These are phyloP conservation scores for Acer negundo DNA, from an alignment of 345 rosid species.

Conservation along the genomic window DNA sequence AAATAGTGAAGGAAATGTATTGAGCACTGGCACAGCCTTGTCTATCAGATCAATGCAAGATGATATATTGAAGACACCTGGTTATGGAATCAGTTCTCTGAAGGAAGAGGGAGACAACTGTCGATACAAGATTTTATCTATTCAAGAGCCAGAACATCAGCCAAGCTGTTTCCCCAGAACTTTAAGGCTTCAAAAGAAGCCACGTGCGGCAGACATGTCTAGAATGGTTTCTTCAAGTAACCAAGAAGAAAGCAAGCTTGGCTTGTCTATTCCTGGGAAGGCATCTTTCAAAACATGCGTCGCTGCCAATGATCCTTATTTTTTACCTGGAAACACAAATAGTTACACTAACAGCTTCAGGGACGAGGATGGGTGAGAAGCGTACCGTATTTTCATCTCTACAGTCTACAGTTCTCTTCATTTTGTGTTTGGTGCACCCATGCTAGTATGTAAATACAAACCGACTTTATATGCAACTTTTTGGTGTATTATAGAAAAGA, in stretches of 20 bases:
- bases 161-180: slow-evolving; percentile 45
- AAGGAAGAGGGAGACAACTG: slow-evolving; percentile 28
- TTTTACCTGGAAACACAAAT: slow-evolving; percentile 24
- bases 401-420: background rate
- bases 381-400: slow-evolving; percentile 1
- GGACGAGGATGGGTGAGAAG: slow-evolving; percentile 42
- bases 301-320: slow-evolving; percentile 23
- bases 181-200: slow-evolving; percentile 37
- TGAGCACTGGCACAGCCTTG: slow-evolving; percentile 48
- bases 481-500: background rate
- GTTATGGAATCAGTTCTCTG: slow-evolving; percentile 29
- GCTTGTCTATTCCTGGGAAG: slow-evolving; percentile 29
- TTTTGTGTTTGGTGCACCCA: background rate
- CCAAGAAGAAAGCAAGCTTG: slow-evolving; percentile 37
- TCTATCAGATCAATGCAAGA: slow-evolving; percentile 38
- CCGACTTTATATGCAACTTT: background rate
- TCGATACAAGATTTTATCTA: slow-evolving; percentile 19
- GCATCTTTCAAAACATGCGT: slow-evolving; percentile 27
- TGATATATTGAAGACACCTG: slow-evolving; percentile 27
- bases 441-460: background rate
- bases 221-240: slow-evolving; percentile 20
- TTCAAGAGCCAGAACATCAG: slow-evolving; percentile 36
- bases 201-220: slow-evolving; percentile 18
- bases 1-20: slow-evolving; percentile 73
- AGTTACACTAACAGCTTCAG: slow-evolving; percentile 17